Conservation (phyloP, 257 asterid species). For the Salvia miltiorrhiza region DNA sequence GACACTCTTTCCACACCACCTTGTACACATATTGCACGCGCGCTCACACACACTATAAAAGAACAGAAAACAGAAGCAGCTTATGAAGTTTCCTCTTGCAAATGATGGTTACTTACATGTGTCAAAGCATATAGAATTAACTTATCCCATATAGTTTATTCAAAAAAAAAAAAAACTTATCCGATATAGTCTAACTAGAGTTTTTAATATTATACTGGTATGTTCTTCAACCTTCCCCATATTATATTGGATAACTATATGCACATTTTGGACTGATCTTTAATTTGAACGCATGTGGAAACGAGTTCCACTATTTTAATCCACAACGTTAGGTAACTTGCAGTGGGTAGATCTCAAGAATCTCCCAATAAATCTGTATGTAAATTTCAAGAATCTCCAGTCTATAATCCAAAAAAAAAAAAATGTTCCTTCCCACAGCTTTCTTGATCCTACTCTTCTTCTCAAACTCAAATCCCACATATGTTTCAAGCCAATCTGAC, state of each 20-base stretch:
- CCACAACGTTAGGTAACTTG: no score
- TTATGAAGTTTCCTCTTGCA: background rate
- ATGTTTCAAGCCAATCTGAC: conserved; percentile 39
- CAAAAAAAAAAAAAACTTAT: no score
- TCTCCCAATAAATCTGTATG: background rate
- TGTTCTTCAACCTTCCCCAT: background rate
- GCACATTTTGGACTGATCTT: background rate
- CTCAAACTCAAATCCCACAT: background rate
- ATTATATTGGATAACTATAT: background rate
- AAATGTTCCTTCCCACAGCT: background rate
- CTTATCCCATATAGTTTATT: no score
- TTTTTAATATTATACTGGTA: background rate
- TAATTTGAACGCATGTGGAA: background rate
- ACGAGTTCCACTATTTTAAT: no score
- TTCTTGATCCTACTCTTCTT: conserved; percentile 15
- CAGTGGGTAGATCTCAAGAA: no score
- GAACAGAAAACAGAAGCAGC: background rate
- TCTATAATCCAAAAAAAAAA: no score
- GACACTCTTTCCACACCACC: no score
- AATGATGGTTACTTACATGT: background rate
- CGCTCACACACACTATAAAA: background rate
- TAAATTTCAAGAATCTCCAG: background rate
- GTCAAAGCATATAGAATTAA: background rate
- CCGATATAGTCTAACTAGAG: no score
- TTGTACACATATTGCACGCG: no score